Conservation (phyloP, 768 basidiomycete genomes). For the Lactarius evosmus region DNA sequence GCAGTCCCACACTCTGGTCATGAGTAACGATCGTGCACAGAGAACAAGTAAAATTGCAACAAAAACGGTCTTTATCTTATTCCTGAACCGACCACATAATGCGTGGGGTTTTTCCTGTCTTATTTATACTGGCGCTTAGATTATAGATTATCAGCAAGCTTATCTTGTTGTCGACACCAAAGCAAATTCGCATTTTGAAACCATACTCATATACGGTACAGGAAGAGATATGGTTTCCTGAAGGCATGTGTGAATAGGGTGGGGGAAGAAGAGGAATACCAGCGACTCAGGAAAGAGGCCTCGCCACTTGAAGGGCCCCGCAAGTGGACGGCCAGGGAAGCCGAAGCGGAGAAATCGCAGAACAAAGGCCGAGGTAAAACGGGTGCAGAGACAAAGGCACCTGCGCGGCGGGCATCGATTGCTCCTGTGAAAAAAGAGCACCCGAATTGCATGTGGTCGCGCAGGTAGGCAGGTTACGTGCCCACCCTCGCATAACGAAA, state of each 20-base stretch:
- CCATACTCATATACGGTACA: background rate
- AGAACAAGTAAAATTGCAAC: no score
- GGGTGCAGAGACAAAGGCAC: background rate
- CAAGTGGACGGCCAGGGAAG: background rate
- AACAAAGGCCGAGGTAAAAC: background rate
- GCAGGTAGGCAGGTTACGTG: background rate
- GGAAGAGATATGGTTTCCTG: background rate
- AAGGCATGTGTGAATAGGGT: background rate
- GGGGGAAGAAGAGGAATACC: background rate
- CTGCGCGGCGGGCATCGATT: background rate
- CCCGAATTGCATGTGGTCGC: background rate
- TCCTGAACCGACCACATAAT: no score
- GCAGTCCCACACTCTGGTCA: no score
- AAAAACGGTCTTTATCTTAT: no score
- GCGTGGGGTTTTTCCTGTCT: no score
- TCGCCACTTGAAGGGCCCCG: no score
- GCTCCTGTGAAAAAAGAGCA: background rate
- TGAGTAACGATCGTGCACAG: no score
- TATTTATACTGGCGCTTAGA: no score
- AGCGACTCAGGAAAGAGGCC: background rate
- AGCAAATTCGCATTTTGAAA: background rate
- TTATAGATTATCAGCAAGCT: background rate
- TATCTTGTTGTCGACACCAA: background rate
- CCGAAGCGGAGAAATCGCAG: background rate
- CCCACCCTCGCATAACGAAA: background rate